These are phyloP conservation scores for Penicillium parvum DNA, from an alignment of 495 filamentous ascomycete species.

Conservation along the genomic window DNA sequence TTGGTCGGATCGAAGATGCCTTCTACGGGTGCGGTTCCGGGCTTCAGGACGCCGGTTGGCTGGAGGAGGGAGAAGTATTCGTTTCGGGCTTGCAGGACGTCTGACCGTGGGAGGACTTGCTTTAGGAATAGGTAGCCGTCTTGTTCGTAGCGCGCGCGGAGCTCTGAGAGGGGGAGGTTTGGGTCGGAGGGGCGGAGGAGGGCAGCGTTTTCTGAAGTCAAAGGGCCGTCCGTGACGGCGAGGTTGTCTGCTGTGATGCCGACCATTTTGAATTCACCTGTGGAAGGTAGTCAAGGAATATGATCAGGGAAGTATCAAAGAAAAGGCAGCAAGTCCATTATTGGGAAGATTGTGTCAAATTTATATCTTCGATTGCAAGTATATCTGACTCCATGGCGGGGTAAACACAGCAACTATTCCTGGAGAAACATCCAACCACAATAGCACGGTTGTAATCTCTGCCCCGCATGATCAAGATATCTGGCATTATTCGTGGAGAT, in stretches of 20 bases:
- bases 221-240: constrained; percentile 50
- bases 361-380: constrained; percentile 4
- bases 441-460: background rate
- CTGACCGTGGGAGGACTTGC: constrained; percentile 50
- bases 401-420: constrained; percentile 1
- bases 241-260: constrained; percentile 28
- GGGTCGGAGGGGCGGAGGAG: constrained; percentile 41
- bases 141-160: constrained; percentile 48
- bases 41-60: constrained; percentile 53
- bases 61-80: constrained; percentile 54
- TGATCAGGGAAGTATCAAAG: background rate
- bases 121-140: constrained; percentile 62
- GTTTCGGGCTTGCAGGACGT: constrained; percentile 52
- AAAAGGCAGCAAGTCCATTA: background rate
- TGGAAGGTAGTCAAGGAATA: background rate
- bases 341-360: background rate
- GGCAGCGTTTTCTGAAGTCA: constrained; percentile 44
- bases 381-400: constrained; percentile 7
- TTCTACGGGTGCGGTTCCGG: constrained; percentile 35
- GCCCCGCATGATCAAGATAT: constrained; percentile 5
- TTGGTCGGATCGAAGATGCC: constrained; percentile 51
- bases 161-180: constrained; percentile 34
- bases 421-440: constrained; percentile 17
- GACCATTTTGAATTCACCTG: constrained; percentile 30
- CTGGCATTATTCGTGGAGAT: constrained; percentile 3